Evolutionary conservation across 2,329 filamentous ascomycete genomes (phyloP), one percentile per base, ranked within the genome.

Genomic region (Cladorrhinum sp.): DNA sequence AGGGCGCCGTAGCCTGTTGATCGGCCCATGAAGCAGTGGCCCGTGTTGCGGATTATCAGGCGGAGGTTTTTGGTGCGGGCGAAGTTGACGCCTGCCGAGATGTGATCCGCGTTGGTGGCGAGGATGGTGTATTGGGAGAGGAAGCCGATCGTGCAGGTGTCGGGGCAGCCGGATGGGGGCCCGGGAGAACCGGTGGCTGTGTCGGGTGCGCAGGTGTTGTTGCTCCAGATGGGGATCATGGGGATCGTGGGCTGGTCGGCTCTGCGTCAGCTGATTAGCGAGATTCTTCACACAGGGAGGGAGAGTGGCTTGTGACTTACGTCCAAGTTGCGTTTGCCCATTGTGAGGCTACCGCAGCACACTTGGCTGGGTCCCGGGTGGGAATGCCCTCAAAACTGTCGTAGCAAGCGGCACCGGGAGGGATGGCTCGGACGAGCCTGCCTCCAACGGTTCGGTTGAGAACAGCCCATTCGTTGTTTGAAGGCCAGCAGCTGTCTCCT

Each of bases 361-460:
- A 52, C 24, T 60, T 60, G 56, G n/a, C 23, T 16, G n/a, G 26
- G 4, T 36, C 42, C 10, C 28, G 84, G 67, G 3, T 62, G 67
- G 61, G 67, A 82, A 85, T 20, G 68, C 72, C 2, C 64, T 64
- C 5, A 71, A 73, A 66, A 84, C 70, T 67, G 26, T 75, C 70
- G 62, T 86, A 83, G 64, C 84, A 87, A 1, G 78, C 72, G 1
- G 75, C 68, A 1, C 76, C 84, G 4, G 84, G 66, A 0, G 84
- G 84, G 1, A 79, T 69, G 0, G 80, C 84, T 2, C 76, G 74
- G 24, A 86, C 73, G 20, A 87, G 72, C 7, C 72, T 74, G 1
- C 84, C 84, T 12, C 72, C 71, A 1, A 87, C 72, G 0, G 82
- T 79, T n/a, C 67, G 48, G 67, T 87, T 86, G 55, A 87, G 76